Evolutionary conservation across 169 alveolate species (phyloP).

Genomic region (Theileria luwenshuni): DNA sequence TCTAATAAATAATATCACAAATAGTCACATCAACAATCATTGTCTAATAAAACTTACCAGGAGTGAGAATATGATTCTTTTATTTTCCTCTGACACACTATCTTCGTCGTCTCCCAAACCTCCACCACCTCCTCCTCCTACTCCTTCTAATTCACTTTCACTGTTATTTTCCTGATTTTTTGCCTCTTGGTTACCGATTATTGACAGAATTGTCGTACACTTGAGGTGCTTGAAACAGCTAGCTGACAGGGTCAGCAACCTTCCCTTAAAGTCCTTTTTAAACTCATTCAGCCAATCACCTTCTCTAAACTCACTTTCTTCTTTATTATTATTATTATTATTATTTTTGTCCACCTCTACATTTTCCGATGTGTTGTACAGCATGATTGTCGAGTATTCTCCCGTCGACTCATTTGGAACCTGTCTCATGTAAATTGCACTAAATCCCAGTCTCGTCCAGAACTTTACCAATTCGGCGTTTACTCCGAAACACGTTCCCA

Average conservation of each 20-base stretch:
- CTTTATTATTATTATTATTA: background rate
- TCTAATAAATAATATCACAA: too few relatives aligned
- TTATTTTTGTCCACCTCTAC: background rate
- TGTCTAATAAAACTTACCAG: constrained; percentile 12
- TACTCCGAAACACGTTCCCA: constrained; percentile 98
- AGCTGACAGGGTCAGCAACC: constrained; percentile 54
- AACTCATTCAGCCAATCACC: constrained; percentile 41
- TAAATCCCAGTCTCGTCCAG: constrained; percentile 91
- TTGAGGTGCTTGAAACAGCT: constrained; percentile 60
- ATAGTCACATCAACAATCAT: constrained; percentile 4
- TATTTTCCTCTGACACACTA: background rate
- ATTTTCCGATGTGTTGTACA: constrained; percentile 13
- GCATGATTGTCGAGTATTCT: constrained; percentile 77
- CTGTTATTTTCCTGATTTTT: background rate
- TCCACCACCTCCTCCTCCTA: constrained; percentile 4
- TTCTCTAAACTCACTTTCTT: too few relatives aligned
- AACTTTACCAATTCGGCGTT: constrained; percentile 90
- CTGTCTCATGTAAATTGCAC: constrained; percentile 92
- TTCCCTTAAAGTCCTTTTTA: constrained; percentile 39
- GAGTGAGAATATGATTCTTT: background rate
- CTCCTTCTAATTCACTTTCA: too few relatives aligned
- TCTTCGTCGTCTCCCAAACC: too few relatives aligned
- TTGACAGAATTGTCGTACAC: constrained; percentile 48
- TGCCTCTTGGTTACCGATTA: constrained; percentile 30
- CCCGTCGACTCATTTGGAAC: constrained; percentile 96